phyloP scores from a whole-genome alignment of 2,329 filamentous ascomycete species.

The Fusarium nelsonii region DNA sequence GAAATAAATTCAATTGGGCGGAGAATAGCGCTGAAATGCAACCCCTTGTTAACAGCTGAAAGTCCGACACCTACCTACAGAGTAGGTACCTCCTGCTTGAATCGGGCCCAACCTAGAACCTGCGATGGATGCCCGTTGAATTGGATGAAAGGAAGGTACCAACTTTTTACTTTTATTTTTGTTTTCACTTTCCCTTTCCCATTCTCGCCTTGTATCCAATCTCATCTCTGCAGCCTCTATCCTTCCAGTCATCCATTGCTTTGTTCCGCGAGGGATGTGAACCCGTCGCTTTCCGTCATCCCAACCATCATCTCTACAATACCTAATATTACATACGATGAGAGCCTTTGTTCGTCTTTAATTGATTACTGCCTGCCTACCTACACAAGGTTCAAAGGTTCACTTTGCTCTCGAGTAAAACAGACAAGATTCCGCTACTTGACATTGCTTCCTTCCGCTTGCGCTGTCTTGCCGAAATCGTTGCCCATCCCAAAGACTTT shows the following conservation, averaged over 20 bases:
- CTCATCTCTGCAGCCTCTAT: constrained; percentile 5
- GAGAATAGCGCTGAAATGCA: constrained; percentile 25
- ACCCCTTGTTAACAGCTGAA: constrained; percentile 23
- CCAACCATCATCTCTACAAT: not conserved
- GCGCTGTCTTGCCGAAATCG: constrained; percentile 18
- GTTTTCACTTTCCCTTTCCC: constrained; percentile 9
- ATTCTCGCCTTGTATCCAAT: constrained; percentile 3
- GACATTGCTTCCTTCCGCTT: constrained; percentile 31
- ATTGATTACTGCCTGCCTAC: not conserved
- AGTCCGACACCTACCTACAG: not conserved
- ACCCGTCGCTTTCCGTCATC: constrained; percentile 1
- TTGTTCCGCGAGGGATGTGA: not conserved
- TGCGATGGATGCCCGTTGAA: constrained; percentile 1
- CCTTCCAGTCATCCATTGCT: constrained; percentile 9
- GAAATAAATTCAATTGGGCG: constrained; percentile 17
- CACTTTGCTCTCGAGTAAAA: constrained; percentile 7
- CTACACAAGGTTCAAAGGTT: not conserved
- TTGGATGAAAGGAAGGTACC: constrained; percentile 10
- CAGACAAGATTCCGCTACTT: constrained; percentile 22
- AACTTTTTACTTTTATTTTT: constrained; percentile 2
- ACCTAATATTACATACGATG: too few species aligned
- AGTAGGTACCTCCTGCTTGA: constrained; percentile 1
- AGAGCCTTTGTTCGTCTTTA: not conserved
- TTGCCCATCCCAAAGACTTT: constrained; percentile 9
- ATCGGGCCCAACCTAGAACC: not conserved